Evolutionary conservation across 108 stramenopile genomes (phyloP).

Genomic region (Seminavis robusta): DNA sequence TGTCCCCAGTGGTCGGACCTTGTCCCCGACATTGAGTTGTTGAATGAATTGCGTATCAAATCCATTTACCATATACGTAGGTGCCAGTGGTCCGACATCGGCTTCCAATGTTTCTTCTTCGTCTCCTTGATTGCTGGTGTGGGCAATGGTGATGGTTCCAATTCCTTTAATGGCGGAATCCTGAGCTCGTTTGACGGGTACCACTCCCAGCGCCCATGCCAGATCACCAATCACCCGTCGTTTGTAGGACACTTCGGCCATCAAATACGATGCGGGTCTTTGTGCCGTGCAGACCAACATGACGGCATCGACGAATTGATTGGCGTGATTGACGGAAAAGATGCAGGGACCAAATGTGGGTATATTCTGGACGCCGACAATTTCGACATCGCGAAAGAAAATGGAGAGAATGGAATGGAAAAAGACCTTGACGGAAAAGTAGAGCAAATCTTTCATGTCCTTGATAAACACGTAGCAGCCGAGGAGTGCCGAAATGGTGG

Average conservation of each 20-base stretch:
- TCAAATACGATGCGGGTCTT: conserved; percentile 87
- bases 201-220: conserved; percentile 88
- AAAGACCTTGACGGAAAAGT: conserved; percentile 81
- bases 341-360: conserved; percentile 92
- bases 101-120: background rate
- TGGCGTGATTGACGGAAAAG: conserved; percentile 95
- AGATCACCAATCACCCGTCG: conserved; percentile 89
- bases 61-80: conserved; percentile 35
- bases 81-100: background rate
- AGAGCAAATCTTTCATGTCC: conserved; percentile 80
- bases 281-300: conserved; percentile 87
- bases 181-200: conserved; percentile 94
- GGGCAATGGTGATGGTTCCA: conserved; percentile 38
- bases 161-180: conserved; percentile 67
- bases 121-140: background rate
- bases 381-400: conserved; percentile 85
- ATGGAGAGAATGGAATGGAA: conserved; percentile 83
- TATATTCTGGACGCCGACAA: conserved; percentile 88
- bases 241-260: conserved; percentile 92
- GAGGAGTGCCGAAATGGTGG: conserved; percentile 49
- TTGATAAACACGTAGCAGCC: conserved; percentile 73
- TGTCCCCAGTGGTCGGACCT: conserved; percentile 58
- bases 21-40: conserved; percentile 68
- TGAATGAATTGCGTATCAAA: conserved; percentile 50
- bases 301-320: conserved; percentile 95